Conservation (phyloP, 2,329 filamentous ascomycete genomes). For the Alternaria infectoria region DNA sequence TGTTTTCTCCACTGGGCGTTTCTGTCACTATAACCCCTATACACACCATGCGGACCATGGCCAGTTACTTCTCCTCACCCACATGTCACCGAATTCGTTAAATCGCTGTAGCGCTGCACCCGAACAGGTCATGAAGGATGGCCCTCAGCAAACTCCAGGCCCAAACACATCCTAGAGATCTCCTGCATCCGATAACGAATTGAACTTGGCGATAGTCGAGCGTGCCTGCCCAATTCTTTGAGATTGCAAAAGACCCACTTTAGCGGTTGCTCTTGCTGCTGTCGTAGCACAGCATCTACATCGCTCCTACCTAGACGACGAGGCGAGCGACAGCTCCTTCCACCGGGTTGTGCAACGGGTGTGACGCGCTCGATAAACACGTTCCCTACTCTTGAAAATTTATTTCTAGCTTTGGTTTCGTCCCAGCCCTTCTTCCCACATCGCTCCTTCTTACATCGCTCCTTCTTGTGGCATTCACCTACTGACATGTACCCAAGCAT, state of each 20-base stretch:
- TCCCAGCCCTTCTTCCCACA: background rate
- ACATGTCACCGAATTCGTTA: background rate
- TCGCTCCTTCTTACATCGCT: too few species aligned
- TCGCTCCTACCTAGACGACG: background rate
- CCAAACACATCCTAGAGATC: background rate
- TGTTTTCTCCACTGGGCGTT: background rate
- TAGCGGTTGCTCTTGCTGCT: background rate
- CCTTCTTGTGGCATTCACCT: background rate
- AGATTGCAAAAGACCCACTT: background rate
- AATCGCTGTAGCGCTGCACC: background rate
- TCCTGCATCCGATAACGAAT: background rate
- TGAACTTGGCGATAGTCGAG: background rate
- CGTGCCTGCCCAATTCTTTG: background rate
- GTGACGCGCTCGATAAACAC: background rate
- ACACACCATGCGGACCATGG: background rate
- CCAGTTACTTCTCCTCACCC: background rate
- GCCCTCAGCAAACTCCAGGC: background rate
- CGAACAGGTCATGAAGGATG: background rate
- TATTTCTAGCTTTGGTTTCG: background rate
- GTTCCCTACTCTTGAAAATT: background rate
- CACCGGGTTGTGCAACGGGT: background rate
- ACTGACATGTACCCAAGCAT: slow-evolving; percentile 1
- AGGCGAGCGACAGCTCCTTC: background rate
- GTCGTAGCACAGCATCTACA: background rate
- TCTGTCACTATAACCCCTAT: background rate